Conservation (phyloP, 1,284 basidiomycete species). For the Ceratobasidium papillatum region DNA sequence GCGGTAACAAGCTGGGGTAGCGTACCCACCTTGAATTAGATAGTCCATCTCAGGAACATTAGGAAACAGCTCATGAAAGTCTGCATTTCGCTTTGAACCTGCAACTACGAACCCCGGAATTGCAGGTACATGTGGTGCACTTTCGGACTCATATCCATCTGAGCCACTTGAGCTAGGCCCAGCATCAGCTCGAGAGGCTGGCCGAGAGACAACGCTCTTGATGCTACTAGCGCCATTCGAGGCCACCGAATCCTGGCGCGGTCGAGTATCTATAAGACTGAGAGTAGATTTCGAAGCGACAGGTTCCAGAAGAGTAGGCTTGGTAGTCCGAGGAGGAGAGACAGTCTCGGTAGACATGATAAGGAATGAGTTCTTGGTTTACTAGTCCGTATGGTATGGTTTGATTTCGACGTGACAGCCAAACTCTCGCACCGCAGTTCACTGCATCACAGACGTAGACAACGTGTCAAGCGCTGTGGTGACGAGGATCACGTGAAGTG, state of each 20-base stretch:
- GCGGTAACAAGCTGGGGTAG: slow-evolving; percentile 14
- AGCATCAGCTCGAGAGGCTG: slow-evolving; percentile 2
- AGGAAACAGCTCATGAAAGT: slow-evolving; percentile 93
- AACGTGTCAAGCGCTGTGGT: slow-evolving; percentile 37
- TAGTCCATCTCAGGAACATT: slow-evolving; percentile 96
- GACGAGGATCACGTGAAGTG: slow-evolving; percentile 9
- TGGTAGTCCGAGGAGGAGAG: slow-evolving; percentile 4
- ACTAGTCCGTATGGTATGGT: neutral
- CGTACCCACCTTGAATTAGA: slow-evolving; percentile 86
- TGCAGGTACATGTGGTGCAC: slow-evolving; percentile 55
- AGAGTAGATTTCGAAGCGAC: slow-evolving; percentile 21
- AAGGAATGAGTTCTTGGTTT: neutral
- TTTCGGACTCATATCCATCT: slow-evolving; percentile 49
- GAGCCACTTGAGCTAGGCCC: slow-evolving; percentile 6
- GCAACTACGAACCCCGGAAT: slow-evolving; percentile 96
- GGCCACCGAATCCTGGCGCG: slow-evolving; percentile 21
- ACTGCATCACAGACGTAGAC: slow-evolving; percentile 5
- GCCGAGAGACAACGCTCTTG: slow-evolving; percentile 10
- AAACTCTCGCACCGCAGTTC: neutral
- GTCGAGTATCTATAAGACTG: slow-evolving; percentile 6
- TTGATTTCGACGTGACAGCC: neutral
- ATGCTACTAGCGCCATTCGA: slow-evolving; percentile 5
- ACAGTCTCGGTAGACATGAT: slow-evolving; percentile 27
- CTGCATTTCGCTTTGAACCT: slow-evolving; percentile 91
- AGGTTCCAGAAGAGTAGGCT: slow-evolving; percentile 7